These are phyloP conservation scores for Aspergillus puulaauensis DNA, from an alignment of 2,329 filamentous ascomycete genomes.

Conservation along the genomic window DNA sequence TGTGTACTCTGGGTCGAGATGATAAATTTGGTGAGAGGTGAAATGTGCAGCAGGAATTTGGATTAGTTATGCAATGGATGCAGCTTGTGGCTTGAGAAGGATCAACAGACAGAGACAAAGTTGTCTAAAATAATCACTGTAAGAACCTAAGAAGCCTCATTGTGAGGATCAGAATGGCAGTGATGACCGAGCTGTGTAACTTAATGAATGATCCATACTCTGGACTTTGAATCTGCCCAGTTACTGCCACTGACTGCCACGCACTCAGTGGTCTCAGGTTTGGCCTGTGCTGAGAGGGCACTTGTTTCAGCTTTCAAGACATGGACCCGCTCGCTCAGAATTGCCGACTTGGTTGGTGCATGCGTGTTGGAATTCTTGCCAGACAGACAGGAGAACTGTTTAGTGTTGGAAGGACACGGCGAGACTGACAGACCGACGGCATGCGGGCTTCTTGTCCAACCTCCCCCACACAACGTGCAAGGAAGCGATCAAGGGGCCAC, in stretches of 20 bases:
- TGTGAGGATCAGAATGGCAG: not conserved
- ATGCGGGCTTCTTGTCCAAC: not conserved
- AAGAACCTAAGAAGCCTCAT: conserved; percentile 13
- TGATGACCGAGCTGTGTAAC: not conserved
- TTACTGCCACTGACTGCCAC: conserved; percentile 2
- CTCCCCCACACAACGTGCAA: not conserved
- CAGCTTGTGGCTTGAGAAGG: conserved; percentile 7
- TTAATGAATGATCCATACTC: not conserved
- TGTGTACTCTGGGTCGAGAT: conserved; percentile 3
- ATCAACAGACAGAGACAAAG: conserved; percentile 8
- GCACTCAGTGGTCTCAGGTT: not conserved
- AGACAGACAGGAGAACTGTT: not conserved
- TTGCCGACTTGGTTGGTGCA: conserved; percentile 2
- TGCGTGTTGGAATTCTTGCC: not conserved
- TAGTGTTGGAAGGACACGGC: not conserved
- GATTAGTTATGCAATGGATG: conserved; percentile 6
- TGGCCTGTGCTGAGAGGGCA: not conserved
- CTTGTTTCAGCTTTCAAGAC: conserved; percentile 13
- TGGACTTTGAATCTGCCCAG: too few relatives aligned
- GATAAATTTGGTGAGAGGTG: not conserved
- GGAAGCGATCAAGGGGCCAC: not conserved
- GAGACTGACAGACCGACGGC: not conserved
- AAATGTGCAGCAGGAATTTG: not conserved
- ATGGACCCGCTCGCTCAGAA: conserved; percentile 13
- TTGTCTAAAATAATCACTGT: conserved; percentile 9